Conservation (phyloP, 2,329 filamentous ascomycete genomes). For the Pseudocercospora eumusae region DNA sequence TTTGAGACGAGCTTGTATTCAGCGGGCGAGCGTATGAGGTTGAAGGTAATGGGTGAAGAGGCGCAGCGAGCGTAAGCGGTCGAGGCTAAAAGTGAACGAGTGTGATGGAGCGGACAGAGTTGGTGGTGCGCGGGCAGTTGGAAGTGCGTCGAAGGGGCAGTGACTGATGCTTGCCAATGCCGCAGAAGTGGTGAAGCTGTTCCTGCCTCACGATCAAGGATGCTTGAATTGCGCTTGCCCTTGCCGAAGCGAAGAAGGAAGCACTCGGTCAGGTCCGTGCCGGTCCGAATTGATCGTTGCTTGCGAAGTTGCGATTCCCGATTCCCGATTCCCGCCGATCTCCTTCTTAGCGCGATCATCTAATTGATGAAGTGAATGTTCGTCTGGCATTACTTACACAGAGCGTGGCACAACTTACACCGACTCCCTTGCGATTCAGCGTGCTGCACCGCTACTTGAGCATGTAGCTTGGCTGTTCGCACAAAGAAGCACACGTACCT, state of each 20-base stretch:
- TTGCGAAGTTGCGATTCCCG: not conserved
- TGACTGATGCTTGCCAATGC: too few species aligned
- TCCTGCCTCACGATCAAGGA: slow-evolving; percentile 7
- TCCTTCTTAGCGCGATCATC: not conserved
- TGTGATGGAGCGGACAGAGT: not conserved
- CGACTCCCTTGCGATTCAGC: not conserved
- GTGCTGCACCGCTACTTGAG: slow-evolving; percentile 2
- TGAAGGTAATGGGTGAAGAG: slow-evolving; percentile 1
- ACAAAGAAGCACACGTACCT: slow-evolving; percentile 8
- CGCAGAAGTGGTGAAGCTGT: slow-evolving; percentile 7
- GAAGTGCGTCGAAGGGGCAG: slow-evolving; percentile 7
- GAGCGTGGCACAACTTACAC: slow-evolving; percentile 8
- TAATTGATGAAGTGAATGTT: slow-evolving; percentile 1
- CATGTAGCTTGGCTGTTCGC: not conserved
- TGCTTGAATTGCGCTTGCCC: not conserved
- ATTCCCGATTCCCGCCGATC: not conserved
- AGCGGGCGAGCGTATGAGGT: not conserved
- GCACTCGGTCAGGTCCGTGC: slow-evolving; percentile 5
- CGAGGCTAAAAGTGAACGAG: slow-evolving; percentile 11
- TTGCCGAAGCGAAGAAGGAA: not conserved
- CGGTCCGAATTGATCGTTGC: not conserved
- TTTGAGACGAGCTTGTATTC: not conserved
- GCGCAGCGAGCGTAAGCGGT: slow-evolving; percentile 3
- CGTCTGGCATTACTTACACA: not conserved
- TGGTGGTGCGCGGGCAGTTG: slow-evolving; percentile 1